Percentiles rank a stretch among this genome's conserved stretches.
These are phyloP conservation scores for Syzygium aromaticum DNA, from an alignment of 345 rosid genomes.

Conservation along the genomic window DNA sequence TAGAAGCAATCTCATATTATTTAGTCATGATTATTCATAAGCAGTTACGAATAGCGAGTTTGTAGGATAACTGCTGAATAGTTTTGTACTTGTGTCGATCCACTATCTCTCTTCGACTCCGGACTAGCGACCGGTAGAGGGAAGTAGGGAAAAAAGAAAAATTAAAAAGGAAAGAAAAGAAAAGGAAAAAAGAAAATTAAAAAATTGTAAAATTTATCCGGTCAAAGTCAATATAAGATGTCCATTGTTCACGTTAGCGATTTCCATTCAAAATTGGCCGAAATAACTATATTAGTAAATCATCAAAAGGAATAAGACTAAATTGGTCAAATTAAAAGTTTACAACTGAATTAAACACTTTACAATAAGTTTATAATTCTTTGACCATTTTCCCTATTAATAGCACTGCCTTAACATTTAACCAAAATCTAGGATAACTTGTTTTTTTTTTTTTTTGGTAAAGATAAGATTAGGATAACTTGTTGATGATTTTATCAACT, in stretches of 20 bases:
- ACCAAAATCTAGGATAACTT: not conserved
- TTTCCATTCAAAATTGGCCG: too few species aligned
- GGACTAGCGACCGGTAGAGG: not conserved
- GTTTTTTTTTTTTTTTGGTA: too few species aligned
- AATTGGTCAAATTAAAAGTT: too few species aligned
- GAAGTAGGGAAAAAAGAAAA: not conserved
- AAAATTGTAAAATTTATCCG: too few species aligned
- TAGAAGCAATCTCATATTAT: not conserved
- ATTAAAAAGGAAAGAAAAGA: too few species aligned
- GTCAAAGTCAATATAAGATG: too few species aligned
- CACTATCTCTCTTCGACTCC: not conserved
- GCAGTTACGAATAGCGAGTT: not conserved
- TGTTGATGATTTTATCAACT: too few species aligned
- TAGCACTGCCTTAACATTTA: not conserved
- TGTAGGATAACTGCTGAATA: not conserved
- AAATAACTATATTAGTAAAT: too few species aligned
- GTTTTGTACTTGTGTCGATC: not conserved
- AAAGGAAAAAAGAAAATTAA: too few species aligned
- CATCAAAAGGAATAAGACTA: not conserved
- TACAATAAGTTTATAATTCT: too few species aligned
- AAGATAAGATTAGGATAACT: too few species aligned
- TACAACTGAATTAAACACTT: not conserved
- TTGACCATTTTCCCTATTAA: not conserved
- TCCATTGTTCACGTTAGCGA: too few species aligned
- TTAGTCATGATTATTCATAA: not conserved